Conservation (phyloP, 176 grass and related monocot genomes). For the Phyllostachys edulis region DNA sequence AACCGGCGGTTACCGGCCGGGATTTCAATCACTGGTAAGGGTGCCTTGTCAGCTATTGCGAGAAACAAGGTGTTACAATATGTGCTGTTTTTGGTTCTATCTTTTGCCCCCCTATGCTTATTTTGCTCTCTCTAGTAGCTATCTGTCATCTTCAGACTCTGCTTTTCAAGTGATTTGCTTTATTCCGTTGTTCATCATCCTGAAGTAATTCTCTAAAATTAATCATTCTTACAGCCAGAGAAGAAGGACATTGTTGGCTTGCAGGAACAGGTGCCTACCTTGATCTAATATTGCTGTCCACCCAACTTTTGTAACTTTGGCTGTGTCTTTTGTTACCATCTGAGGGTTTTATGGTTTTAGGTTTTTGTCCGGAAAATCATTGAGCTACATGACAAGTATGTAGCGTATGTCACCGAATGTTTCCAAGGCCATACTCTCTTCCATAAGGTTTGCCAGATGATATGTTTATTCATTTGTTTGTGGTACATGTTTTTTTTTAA, state of each 20-base stretch:
- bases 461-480: constrained; percentile 13
- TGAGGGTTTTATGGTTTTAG: constrained; percentile 41
- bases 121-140: neutral
- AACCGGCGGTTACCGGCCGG: no score
- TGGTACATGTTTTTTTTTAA: neutral
- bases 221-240: constrained; percentile 62
- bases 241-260: constrained; percentile 77
- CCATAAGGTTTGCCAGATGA: constrained; percentile 69
- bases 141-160: neutral
- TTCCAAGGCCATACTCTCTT: constrained; percentile 92
- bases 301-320: neutral
- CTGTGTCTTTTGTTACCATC: constrained; percentile 5
- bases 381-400: constrained; percentile 91
- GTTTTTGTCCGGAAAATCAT: constrained; percentile 94
- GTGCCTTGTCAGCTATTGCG: neutral
- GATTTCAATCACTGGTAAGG: no score
- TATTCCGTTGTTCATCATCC: neutral
- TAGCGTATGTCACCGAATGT: constrained; percentile 82
- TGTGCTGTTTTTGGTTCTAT: neutral
- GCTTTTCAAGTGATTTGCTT: neutral
- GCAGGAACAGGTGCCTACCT: constrained; percentile 73
- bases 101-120: neutral
- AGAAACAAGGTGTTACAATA: neutral
- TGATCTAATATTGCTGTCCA: constrained; percentile 6
- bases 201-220: constrained; percentile 27